Conservation (phyloP, 2,329 filamentous ascomycete genomes). For the Trichoderma aggressivum region DNA sequence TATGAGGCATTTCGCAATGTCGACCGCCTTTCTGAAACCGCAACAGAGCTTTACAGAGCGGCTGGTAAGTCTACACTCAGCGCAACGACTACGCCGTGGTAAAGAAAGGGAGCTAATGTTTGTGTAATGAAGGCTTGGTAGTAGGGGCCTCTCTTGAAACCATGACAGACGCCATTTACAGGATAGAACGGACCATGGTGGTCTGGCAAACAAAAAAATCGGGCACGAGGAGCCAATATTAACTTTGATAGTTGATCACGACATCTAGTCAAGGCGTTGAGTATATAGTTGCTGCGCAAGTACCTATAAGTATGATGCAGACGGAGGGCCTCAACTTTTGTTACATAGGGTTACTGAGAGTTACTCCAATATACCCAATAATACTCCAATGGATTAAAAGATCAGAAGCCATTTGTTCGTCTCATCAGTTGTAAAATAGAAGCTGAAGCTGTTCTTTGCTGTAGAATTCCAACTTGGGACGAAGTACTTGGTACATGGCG, state of each 20-base stretch:
- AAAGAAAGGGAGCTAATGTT: not conserved
- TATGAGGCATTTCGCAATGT: slow-evolving; percentile 34
- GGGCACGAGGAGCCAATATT: not conserved
- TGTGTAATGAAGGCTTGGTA: slow-evolving; percentile 26
- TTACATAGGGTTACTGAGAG: not conserved
- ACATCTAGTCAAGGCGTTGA: not conserved
- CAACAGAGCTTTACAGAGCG: slow-evolving; percentile 32
- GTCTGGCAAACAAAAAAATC: slow-evolving; percentile 31
- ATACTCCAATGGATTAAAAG: not conserved
- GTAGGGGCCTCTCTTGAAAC: slow-evolving; percentile 35
- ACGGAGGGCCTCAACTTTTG: not conserved
- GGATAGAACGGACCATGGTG: slow-evolving; percentile 36
- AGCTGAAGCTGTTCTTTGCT: not conserved
- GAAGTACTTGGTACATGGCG: not conserved
- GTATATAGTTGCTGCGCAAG: not conserved
- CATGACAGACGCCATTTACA: slow-evolving; percentile 37
- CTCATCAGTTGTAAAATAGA: not conserved
- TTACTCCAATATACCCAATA: too few species aligned
- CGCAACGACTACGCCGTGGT: not conserved
- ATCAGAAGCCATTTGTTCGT: not conserved
- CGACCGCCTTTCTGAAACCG: slow-evolving; percentile 32
- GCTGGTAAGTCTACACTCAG: slow-evolving; percentile 28
- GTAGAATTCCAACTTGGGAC: not conserved
- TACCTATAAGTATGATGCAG: not conserved
- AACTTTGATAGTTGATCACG: not conserved